Base-by-base conservation (phyloP, 2,329 filamentous ascomycete species). In the Talaromyces islandicus region DNA sequence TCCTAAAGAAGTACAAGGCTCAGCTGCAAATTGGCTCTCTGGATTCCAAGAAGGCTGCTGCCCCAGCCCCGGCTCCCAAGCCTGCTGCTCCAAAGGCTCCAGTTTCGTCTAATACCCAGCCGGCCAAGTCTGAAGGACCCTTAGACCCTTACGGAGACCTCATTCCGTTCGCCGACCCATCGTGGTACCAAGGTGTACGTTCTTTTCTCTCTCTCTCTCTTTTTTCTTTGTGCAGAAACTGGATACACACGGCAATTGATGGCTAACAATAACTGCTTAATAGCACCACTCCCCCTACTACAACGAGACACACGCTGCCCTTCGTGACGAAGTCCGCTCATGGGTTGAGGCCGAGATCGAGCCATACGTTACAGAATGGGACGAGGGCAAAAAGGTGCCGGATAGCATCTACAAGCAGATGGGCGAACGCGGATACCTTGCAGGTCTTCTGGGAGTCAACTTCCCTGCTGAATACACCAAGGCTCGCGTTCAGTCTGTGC, bases 251-350 rank as follows among this genome's bases (percentile, higher is more conserved):
- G 21, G 4, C 9, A 50, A 52, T 64, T 67, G 38, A 63, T 38
- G 7, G 35, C 46, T 46, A 24, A 50, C 29, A 64, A 58, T 30
- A 14, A 11, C 27, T 60, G 12, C 32, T 48, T 55, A 11, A 41
- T 65, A 95, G 90, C 96, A 96, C 78, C 90, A 96, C 80, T 96
- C 93, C 1, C 91, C 93, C 29, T 97, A 97, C 83, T 96, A 89
- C 83, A 97, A 97, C 78, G 88, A 96, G 77, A 87, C 91, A 5
- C 94, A 99, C 77, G 92, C 87, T 60, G 92, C 91, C 56, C 88
- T 99, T 55, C 91, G 94, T 62, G 88, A 86, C 65, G 94, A 99
- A 81, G 83, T 97, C 62, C 90, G 94, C 70, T 84, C 92, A 80
- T 99, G 92, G 92, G 85, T 99, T 59, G 90, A 96, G 63, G 84